phyloP scores from a whole-genome alignment of 257 asterid species.

The Capsicum chinense region DNA sequence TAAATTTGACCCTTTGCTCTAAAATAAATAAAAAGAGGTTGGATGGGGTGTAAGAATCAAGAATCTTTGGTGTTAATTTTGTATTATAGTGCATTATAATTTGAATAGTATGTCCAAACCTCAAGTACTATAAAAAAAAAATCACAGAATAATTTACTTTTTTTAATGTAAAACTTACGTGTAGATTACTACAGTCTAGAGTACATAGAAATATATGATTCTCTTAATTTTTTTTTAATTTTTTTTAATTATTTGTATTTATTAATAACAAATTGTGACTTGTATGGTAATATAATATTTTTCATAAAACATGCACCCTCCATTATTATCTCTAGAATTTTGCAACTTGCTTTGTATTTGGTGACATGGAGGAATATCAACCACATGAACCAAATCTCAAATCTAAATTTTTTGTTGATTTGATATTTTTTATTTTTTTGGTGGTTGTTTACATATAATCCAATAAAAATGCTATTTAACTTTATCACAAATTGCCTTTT shows the following conservation, averaged over 20 bases:
- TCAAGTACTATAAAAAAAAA: not conserved
- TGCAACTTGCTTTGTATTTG: conserved; percentile 30
- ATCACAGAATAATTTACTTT: not conserved
- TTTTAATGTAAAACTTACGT: not conserved
- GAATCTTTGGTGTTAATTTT: not conserved
- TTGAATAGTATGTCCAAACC: conserved; percentile 23
- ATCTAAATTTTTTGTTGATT: not conserved
- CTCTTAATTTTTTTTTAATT: not conserved
- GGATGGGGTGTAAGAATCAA: not conserved
- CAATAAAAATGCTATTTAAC: not conserved
- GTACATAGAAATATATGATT: not conserved
- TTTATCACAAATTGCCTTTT: not conserved
- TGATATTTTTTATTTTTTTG: not conserved
- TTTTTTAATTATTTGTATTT: not conserved
- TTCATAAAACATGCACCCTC: conserved; percentile 9
- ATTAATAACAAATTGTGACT: not conserved
- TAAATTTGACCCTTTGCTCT: not conserved
- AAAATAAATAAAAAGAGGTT: not conserved
- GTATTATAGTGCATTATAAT: conserved; percentile 20
- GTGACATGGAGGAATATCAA: not conserved
- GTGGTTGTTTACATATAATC: not conserved
- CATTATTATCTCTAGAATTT: conserved; percentile 17
- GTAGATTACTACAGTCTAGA: not conserved
- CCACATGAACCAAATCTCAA: conserved; percentile 26
- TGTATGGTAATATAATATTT: not conserved